Base-by-base conservation (phyloP, 1,139 yeast species). In the Citeromyces hawaiiensis region DNA sequence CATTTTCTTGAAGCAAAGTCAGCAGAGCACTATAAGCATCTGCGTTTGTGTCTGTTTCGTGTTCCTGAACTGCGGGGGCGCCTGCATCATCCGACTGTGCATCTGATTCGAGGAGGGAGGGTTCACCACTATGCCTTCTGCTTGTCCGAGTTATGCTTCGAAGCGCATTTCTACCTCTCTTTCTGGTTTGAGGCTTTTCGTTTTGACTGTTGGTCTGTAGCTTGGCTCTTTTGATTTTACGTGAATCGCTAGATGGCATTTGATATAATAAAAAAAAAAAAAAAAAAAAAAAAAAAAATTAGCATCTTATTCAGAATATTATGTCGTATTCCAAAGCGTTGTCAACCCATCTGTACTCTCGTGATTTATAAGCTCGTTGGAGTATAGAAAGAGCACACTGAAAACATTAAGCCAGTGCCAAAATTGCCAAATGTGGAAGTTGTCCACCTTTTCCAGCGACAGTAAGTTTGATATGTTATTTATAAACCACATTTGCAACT, bases 331-430 rank as follows among this genome's bases (percentile, higher is more conserved):
- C 58, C 59, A 55, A 41, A 53, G 56, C 40, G 52, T 54, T 15
- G 57, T 50, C 33, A 55, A 47, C 42, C 51, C 53, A 40, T 55
- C 60, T 38, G 53, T 56, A 3, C 56, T 54, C 38, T 54, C 52
- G 39, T 49, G 53, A 38, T 54, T 51, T 8, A 49, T 41, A 36
- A 88, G 64, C 59, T 88, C 97, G 41, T 83, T 66, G 33, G 82
- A 77, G 58, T 91, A 91, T 38, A 91, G 63, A n/a, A 76, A 61
- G 43, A 91, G 63, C 10, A 94, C 83, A 40, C 81, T 72, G 47
- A 78, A 78, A 68, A 88, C 83, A 54, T 88, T 88, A 43, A 83
- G 71, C 97, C 97, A 88, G 50, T 88, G 86, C 97, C 98, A 88
- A 56, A 88, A 83, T 52, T 85, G 86, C 85, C 94, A 83, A 44